These are phyloP conservation scores for Hymenoscyphus fraxineus DNA, from an alignment of 2,329 filamentous ascomycete genomes.

Conservation along the genomic window DNA sequence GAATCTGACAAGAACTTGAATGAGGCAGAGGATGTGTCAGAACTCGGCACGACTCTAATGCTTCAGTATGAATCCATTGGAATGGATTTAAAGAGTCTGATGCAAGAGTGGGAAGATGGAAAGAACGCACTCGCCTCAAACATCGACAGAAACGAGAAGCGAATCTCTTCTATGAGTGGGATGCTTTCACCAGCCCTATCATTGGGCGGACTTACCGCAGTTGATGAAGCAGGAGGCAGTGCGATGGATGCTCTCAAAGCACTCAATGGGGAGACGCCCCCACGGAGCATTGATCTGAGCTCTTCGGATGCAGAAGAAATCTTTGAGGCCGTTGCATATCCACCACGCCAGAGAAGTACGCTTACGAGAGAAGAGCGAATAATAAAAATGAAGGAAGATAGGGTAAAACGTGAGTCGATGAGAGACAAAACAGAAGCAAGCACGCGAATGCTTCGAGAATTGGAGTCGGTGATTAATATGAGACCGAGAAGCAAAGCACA, in stretches of 20 bases:
- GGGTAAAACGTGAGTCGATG: conserved; percentile 66
- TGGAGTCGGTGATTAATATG: conserved; percentile 81
- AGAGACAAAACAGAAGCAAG: conserved; percentile 76
- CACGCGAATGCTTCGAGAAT: conserved; percentile 84
- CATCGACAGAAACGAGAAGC: conserved; percentile 75
- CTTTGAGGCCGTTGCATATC: conserved; percentile 85
- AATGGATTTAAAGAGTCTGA: conserved; percentile 73
- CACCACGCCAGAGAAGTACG: conserved; percentile 62
- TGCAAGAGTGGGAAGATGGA: conserved; percentile 83
- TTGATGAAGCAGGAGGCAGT: conserved; percentile 45
- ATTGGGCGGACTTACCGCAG: conserved; percentile 63
- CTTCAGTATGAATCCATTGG: conserved; percentile 94
- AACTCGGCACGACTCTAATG: conserved; percentile 76
- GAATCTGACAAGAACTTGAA: conserved; percentile 80
- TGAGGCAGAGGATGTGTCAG: conserved; percentile 65
- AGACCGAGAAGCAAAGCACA: conserved; percentile 38
- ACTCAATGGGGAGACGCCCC: conserved; percentile 66
- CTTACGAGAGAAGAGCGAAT: conserved; percentile 86
- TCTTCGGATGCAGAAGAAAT: conserved; percentile 68
- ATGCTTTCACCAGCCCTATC: conserved; percentile 56
- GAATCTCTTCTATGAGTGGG: conserved; percentile 58
- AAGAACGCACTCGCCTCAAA: conserved; percentile 77
- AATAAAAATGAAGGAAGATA: conserved; percentile 81
- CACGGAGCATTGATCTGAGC: conserved; percentile 49
- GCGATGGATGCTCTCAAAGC: conserved; percentile 70